Evolutionary conservation across 495 filamentous ascomycete species (phyloP).

Genomic region (Lichina pygmaea): DNA sequence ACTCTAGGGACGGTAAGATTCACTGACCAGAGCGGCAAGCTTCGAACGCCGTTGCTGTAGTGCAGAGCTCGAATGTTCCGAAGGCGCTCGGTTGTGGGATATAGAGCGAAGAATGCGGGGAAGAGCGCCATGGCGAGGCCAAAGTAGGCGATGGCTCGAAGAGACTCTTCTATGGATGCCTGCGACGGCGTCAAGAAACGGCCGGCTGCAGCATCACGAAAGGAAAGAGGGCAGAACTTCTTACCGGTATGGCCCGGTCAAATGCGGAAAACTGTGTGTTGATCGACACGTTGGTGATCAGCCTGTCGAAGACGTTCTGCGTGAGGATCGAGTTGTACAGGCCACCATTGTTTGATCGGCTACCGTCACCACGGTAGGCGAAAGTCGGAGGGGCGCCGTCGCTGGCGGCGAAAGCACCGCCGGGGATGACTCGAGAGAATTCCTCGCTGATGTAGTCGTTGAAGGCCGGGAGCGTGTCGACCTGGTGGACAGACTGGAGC

Average conservation of each 20-base stretch:
- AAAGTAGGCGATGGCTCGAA: conserved; percentile 59
- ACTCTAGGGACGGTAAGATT: too few species aligned
- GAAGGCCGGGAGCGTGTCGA: conserved; percentile 39
- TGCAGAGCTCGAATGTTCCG: conserved; percentile 56
- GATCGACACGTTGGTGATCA: conserved; percentile 38
- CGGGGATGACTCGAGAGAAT: conserved; percentile 41
- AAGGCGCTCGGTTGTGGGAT: conserved; percentile 55
- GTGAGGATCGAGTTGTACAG: conserved; percentile 31
- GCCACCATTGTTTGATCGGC: conserved; percentile 19
- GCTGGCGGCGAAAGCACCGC: conserved; percentile 36
- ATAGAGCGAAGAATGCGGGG: conserved; percentile 66
- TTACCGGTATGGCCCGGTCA: conserved; percentile 30
- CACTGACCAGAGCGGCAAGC: conserved; percentile 32
- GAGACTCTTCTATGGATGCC: conserved; percentile 24
- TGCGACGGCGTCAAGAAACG: not conserved
- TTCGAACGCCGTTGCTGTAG: conserved; percentile 61
- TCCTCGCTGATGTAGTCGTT: conserved; percentile 30
- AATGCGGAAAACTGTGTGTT: conserved; percentile 38
- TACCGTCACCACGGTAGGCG: conserved; percentile 26
- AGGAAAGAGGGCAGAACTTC: not conserved
- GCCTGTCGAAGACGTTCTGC: conserved; percentile 42
- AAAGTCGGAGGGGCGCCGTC: conserved; percentile 26
- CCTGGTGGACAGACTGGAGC: conserved; percentile 20
- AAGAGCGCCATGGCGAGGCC: conserved; percentile 47
- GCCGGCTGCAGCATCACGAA: not conserved